These are phyloP conservation scores for Taphrina deformans DNA, from an alignment of 1,139 yeast species.

Conservation along the genomic window DNA sequence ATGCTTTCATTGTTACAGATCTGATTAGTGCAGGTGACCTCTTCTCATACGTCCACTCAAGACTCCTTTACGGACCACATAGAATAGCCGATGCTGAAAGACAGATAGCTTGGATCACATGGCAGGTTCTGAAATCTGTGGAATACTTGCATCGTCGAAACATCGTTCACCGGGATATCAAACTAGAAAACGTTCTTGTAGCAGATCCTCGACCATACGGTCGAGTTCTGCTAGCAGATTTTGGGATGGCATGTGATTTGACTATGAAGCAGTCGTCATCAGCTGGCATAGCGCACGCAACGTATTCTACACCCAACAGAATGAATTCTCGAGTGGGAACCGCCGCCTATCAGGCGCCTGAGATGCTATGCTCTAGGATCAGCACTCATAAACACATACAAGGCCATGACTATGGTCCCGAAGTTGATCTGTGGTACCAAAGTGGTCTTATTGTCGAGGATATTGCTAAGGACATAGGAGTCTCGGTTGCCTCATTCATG, in stretches of 20 bases:
- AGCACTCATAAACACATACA: conserved; percentile 2
- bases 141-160: conserved; percentile 54
- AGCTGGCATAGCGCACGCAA: conserved; percentile 65
- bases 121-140: conserved; percentile 58
- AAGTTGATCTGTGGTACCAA: conserved; percentile 68
- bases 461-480: conserved; percentile 1
- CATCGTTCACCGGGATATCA: conserved; percentile 59
- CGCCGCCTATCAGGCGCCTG: conserved; percentile 35
- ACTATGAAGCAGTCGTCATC: conserved; percentile 44
- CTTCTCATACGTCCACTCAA: conserved; percentile 54
- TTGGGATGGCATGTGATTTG: conserved; percentile 60
- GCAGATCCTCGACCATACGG: conserved; percentile 55
- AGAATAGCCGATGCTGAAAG: conserved; percentile 46
- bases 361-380: conserved; percentile 1
- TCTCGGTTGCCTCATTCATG: conserved; percentile 21
- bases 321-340: conserved; percentile 25
- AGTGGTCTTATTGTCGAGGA: not conserved
- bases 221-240: conserved; percentile 60
- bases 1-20: conserved; percentile 37
- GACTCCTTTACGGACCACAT: not conserved
- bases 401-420: conserved; percentile 49
- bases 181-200: conserved; percentile 58
- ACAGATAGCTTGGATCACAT: conserved; percentile 52
- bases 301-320: not conserved
- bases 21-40: conserved; percentile 60